Percentiles rank a stretch among this genome's conserved stretches.
These are phyloP conservation scores for Exophiala calicioides DNA, from an alignment of 2,329 filamentous ascomycete species.

Conservation along the genomic window DNA sequence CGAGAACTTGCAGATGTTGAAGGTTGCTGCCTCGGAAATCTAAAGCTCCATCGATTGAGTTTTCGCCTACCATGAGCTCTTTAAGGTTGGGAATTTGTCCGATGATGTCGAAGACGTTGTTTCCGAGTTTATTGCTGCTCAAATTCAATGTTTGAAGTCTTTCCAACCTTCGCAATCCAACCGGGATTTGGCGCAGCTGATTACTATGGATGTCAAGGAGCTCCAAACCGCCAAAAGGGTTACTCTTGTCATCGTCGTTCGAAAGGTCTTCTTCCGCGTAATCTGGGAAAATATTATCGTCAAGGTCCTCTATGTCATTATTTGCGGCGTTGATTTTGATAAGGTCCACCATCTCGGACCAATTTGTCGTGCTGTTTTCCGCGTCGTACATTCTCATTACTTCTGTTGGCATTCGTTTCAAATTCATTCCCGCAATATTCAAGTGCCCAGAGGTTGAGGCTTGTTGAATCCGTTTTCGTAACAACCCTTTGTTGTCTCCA, in stretches of 20 bases:
- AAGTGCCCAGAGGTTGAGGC: conserved; percentile 78
- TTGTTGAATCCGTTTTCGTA: conserved; percentile 70
- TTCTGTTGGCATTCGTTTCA: conserved; percentile 77
- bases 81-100: conserved; percentile 70
- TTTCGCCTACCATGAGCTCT: conserved; percentile 80
- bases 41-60: conserved; percentile 69
- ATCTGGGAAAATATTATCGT: conserved; percentile 79
- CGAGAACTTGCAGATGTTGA: conserved; percentile 72
- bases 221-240: conserved; percentile 80
- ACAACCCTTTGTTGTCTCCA: conserved; percentile 63
- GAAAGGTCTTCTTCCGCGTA: conserved; percentile 54
- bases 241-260: conserved; percentile 67
- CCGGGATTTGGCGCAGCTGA: conserved; percentile 67
- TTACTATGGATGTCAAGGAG: conserved; percentile 86
- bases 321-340: conserved; percentile 82
- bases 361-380: conserved; percentile 66
- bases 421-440: conserved; percentile 81
- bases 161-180: conserved; percentile 72
- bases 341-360: conserved; percentile 90
- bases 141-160: conserved; percentile 80
- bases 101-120: conserved; percentile 70
- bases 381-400: conserved; percentile 86
- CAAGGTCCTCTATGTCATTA: conserved; percentile 77
- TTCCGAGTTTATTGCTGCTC: conserved; percentile 77
- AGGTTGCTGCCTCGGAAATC: conserved; percentile 65